Conservation (phyloP, 495 filamentous ascomycete genomes). For the Filosporella fistucella region DNA sequence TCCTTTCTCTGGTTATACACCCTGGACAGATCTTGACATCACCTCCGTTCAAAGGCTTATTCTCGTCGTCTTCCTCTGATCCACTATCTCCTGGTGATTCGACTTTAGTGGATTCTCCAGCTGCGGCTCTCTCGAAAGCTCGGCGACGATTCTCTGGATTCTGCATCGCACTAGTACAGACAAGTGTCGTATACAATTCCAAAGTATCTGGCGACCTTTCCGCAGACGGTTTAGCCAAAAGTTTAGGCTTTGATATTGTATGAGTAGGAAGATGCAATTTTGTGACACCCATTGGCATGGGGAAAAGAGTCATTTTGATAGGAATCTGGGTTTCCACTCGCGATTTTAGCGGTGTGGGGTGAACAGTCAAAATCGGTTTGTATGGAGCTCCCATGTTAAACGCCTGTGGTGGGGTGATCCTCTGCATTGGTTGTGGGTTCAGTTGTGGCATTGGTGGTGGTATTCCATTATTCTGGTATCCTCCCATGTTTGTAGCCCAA, state of each 20-base stretch:
- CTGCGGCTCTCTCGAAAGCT: conserved; percentile 62
- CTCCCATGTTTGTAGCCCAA: conserved; percentile 18
- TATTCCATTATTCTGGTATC: conserved; percentile 8
- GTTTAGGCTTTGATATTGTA: conserved; percentile 87
- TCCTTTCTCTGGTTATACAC: conserved; percentile 82
- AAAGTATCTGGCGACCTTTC: conserved; percentile 63
- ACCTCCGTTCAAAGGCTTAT: conserved; percentile 75
- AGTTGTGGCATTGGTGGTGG: conserved; percentile 1
- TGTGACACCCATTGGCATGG: conserved; percentile 66
- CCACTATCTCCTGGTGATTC: conserved; percentile 3
- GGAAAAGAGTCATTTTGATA: conserved; percentile 68
- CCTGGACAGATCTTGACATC: conserved; percentile 80
- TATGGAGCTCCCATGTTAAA: conserved; percentile 17
- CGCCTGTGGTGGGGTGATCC: conserved; percentile 6
- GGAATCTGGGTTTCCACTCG: conserved; percentile 93
- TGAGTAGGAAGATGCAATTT: conserved; percentile 81
- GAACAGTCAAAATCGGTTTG: conserved; percentile 47
- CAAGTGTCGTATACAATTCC: conserved; percentile 74
- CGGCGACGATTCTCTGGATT: conserved; percentile 55
- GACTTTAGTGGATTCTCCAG: conserved; percentile 4
- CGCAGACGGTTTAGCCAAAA: conserved; percentile 63
- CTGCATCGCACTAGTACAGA: conserved; percentile 92
- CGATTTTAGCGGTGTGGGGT: conserved; percentile 72
- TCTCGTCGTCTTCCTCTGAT: conserved; percentile 45
- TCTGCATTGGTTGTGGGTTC: conserved; percentile 3